phyloP scores from a whole-genome alignment of 306 rosid genomes.

The Trichosanthes cucumerina region DNA sequence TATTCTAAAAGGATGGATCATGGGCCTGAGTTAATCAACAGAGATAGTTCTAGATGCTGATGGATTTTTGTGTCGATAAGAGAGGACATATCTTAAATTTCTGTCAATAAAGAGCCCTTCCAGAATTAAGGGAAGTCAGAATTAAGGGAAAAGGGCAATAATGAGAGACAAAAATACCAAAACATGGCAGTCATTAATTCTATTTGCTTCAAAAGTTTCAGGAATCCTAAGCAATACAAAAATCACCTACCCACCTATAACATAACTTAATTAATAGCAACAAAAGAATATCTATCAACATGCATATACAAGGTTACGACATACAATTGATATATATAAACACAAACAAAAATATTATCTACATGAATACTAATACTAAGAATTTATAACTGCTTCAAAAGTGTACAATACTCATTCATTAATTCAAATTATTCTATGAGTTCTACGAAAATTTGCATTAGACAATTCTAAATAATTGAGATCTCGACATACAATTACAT shows the following conservation, averaged over 20 bases:
- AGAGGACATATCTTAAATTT: not conserved
- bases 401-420: no score
- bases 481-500: no score
- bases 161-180: not conserved
- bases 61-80: not conserved
- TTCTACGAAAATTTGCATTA: no score
- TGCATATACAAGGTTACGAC: no score
- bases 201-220: not conserved
- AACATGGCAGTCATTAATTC: not conserved
- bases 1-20: not conserved
- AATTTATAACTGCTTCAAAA: no score
- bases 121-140: not conserved
- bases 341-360: not conserved
- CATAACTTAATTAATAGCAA: not conserved
- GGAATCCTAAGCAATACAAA: not conserved
- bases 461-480: no score
- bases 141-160: not conserved
- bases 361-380: not conserved
- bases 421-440: no score
- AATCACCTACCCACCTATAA: not conserved
- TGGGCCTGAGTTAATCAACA: not conserved
- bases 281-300: not conserved
- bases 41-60: not conserved
- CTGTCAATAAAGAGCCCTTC: not conserved
- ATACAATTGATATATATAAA: no score